Evolutionary conservation across 768 basidiomycete species (phyloP), one percentile per base, ranked within the genome.

Genomic region (Boletales sp.): DNA sequence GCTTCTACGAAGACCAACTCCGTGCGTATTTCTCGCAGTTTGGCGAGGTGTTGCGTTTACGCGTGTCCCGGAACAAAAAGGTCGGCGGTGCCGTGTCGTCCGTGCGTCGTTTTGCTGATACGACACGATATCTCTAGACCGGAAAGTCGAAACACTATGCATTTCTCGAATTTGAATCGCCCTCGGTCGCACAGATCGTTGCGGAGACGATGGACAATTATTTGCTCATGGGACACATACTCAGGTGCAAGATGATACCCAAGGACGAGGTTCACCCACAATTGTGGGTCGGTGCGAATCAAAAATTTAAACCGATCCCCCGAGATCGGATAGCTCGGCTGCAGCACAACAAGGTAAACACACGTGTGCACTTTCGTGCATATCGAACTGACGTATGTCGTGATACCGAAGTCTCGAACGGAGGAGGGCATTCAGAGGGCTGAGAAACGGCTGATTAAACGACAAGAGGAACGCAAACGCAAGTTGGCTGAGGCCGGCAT

Each of bases 191-290:
- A 0, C 73, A 94, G 63, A 97, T 99, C 54, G 97, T 97, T 8
- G 87, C 90, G 2, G 97, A 98, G 63, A 98, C 95, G 40, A 98
- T 98, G 97, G 84, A 99, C 77, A 98, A 97, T 73, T 99, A 97
- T 69, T 80, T 99, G 35, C 77, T 99, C 55, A 81, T 88, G 78
- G 94, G 95, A 8, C 95, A 97, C 64, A 87, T 99, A 55, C 77
- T 99, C 48, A 82, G 81, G 39, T 98, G 95, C 75, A 88, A 90
- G 69, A 69, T 94, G 45, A 83, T 98, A 51, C 92, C 97, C 36
- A 84, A 84, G 58, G 91, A 94, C 21, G 69, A 94, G 53, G 82
- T 98, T 2, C 95, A 98, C 66, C 89, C 94, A 12, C 83, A 95
- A 63, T 71, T 98, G 2, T 99, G 97, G 97, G 75, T 94, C 11